These are phyloP conservation scores for Ailanthus altissimus DNA, from an alignment of 345 rosid genomes.

Conservation along the genomic window DNA sequence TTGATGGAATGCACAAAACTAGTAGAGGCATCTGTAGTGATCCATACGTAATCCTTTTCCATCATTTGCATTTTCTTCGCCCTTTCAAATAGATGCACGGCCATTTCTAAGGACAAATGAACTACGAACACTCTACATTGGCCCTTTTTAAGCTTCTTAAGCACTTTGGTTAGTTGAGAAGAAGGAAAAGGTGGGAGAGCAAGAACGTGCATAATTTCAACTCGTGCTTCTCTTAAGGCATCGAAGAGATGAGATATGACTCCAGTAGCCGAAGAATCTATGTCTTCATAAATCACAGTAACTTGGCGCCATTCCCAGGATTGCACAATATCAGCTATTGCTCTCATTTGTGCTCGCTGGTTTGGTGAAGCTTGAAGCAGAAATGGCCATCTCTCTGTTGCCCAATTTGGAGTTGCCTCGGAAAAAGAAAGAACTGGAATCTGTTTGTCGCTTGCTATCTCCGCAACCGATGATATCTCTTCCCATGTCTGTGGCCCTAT, in stretches of 20 bases:
- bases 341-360: slow-evolving; percentile 28
- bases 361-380: slow-evolving; percentile 26
- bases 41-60: slow-evolving; percentile 37
- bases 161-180: slow-evolving; percentile 4
- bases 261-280: slow-evolving; percentile 17
- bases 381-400: slow-evolving; percentile 25
- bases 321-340: slow-evolving; percentile 30
- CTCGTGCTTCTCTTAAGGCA: slow-evolving; percentile 20
- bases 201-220: slow-evolving; percentile 11
- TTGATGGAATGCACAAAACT: slow-evolving; percentile 22
- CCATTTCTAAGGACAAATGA: slow-evolving; percentile 22
- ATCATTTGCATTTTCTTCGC: slow-evolving; percentile 34
- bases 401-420: slow-evolving; percentile 26
- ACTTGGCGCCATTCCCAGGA: slow-evolving; percentile 30
- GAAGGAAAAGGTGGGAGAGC: slow-evolving; percentile 20
- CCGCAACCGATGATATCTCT: slow-evolving; percentile 26
- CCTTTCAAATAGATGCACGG: slow-evolving; percentile 6
- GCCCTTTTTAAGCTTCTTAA: slow-evolving; percentile 14
- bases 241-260: slow-evolving; percentile 14
- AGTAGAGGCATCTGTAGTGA: slow-evolving; percentile 32
- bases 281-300: slow-evolving; percentile 22
- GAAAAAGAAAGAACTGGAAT: slow-evolving; percentile 31
- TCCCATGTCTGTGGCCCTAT: slow-evolving; percentile 37
- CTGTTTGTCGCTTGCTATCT: slow-evolving; percentile 11
- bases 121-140: slow-evolving; percentile 37